Evolutionary conservation across 495 filamentous ascomycete genomes (phyloP).

Genomic region (Hapsidospora chrysogenum): DNA sequence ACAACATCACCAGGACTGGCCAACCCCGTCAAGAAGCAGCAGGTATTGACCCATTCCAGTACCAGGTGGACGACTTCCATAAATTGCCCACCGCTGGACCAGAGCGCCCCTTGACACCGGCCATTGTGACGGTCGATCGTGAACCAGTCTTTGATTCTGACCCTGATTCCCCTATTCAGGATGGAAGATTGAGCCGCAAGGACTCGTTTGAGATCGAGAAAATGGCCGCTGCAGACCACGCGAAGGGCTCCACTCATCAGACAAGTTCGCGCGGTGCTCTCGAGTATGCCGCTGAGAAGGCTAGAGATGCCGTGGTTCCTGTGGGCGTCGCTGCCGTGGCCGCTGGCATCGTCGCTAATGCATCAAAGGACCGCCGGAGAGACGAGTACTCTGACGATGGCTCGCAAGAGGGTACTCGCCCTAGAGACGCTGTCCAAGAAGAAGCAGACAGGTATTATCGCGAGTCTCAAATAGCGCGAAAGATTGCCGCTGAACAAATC

Average conservation of each 20-base stretch:
- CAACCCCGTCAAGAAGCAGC: constrained; percentile 7
- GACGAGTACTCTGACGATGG: constrained; percentile 10
- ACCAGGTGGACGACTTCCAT: constrained; percentile 27
- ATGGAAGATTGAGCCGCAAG: constrained; percentile 18
- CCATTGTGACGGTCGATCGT: constrained; percentile 25
- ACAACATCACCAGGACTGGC: constrained; percentile 6
- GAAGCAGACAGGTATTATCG: constrained; percentile 34
- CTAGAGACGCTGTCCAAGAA: constrained; percentile 24
- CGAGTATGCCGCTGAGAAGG: constrained; percentile 14
- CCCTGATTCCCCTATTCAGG: constrained; percentile 3
- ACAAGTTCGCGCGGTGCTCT: too few relatives aligned
- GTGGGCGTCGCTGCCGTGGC: constrained; percentile 12
- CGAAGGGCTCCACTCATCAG: constrained; percentile 16
- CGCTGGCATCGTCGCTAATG: constrained; percentile 12
- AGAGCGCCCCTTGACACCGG: constrained; percentile 16
- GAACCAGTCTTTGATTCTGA: constrained; percentile 24
- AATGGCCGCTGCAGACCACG: neutral
- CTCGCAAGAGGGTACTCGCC: constrained; percentile 6
- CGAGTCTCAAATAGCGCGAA: constrained; percentile 27
- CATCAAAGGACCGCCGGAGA: constrained; percentile 7
- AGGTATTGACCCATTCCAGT: constrained; percentile 35
- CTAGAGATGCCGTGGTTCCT: constrained; percentile 10
- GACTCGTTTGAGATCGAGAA: constrained; percentile 18
- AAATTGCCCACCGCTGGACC: too few relatives aligned
- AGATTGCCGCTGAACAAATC: constrained; percentile 26